Evolutionary conservation across 352 stramenopile genomes (phyloP), one percentile per base, ranked within the genome.

Genomic region (Blastocystis sp.): DNA sequence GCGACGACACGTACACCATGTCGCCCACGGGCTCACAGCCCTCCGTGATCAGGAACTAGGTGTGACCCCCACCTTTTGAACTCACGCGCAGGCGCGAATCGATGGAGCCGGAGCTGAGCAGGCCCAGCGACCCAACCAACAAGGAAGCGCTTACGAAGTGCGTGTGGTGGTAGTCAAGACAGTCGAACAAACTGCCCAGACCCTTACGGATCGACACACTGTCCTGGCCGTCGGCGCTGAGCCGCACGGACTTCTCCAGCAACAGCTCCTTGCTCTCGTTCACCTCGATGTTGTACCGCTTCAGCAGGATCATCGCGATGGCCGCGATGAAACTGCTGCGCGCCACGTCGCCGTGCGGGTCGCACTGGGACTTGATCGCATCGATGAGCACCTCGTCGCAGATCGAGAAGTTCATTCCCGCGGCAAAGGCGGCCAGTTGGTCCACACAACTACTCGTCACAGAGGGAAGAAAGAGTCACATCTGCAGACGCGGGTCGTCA

Each of bases 321-420:
- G 74, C 67, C 10, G 74, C 53, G 23, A 84, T 48, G 34, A 84
- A 84, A 28, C 48, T 67, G 34, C 48, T 67, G 21, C 74, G 74
- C 3, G 74, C 60, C n/a, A 84, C 74, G 2, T 53, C 38, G 9
- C 52, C 52, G 48, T 84, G 40, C 1, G 74, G 53, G 45, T 69
- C 74, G 52, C 21, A 53, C 45, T 84, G 74, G 4, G 17, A 7
- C n/a, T 41, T 34, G 1, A 84, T 67, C 5, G 34, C n/a, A 11
- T 67, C 74, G 19, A 48, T 48, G 40, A 84, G 65, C 38, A 19
- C 28, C 23, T 84, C 61, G 74, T 70, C 56, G 43, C 74, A 84
- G 4, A 67, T 43, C 21, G 45, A 43, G 53, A 84, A 70, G 34
- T 69, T 84, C 52, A 84, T 66, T 23, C 45, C 48, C 19, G 45